Percentiles rank a stretch among this genome's conserved stretches.
These are phyloP conservation scores for Diplodia intermedia DNA, from an alignment of 2,329 filamentous ascomycete genomes.

Conservation along the genomic window DNA sequence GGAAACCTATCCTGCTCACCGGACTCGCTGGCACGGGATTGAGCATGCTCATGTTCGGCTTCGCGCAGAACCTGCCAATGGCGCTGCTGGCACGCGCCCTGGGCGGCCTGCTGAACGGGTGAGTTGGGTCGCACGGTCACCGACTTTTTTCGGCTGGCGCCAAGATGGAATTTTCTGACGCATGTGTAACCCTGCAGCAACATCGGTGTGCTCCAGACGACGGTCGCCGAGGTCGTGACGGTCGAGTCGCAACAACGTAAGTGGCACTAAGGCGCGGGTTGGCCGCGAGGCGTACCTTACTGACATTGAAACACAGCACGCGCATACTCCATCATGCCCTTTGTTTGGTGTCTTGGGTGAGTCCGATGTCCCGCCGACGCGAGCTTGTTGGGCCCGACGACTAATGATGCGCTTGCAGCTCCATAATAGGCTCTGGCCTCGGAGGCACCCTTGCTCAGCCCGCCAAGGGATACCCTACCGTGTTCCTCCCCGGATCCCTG, in stretches of 20 bases:
- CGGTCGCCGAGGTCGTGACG: slow-evolving; percentile 90
- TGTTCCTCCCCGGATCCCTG: slow-evolving; percentile 76
- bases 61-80: slow-evolving; percentile 79
- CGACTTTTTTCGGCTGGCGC: slow-evolving; percentile 27
- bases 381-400: slow-evolving; percentile 29
- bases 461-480: slow-evolving; percentile 76
- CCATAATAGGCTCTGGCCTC: slow-evolving; percentile 89
- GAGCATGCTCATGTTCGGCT: slow-evolving; percentile 92
- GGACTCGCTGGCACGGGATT: slow-evolving; percentile 90
- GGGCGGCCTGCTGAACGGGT: slow-evolving; percentile 92
- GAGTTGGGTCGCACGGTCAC: slow-evolving; percentile 48
- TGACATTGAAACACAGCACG: slow-evolving; percentile 64
- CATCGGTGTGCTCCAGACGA: slow-evolving; percentile 93
- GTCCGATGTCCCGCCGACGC: slow-evolving; percentile 36
- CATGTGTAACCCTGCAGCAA: slow-evolving; percentile 64
- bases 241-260: slow-evolving; percentile 90
- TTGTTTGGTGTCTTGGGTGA: slow-evolving; percentile 95
- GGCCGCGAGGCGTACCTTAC: slow-evolving; percentile 34
- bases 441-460: slow-evolving; percentile 89
- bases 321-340: slow-evolving; percentile 96
- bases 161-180: slow-evolving; percentile 37
- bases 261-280: slow-evolving; percentile 43
- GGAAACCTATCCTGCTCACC: slow-evolving; percentile 88
- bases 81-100: slow-evolving; percentile 87
- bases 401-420: slow-evolving; percentile 59